These are phyloP conservation scores for Russula brevipes DNA, from an alignment of 768 basidiomycete species.

Conservation along the genomic window DNA sequence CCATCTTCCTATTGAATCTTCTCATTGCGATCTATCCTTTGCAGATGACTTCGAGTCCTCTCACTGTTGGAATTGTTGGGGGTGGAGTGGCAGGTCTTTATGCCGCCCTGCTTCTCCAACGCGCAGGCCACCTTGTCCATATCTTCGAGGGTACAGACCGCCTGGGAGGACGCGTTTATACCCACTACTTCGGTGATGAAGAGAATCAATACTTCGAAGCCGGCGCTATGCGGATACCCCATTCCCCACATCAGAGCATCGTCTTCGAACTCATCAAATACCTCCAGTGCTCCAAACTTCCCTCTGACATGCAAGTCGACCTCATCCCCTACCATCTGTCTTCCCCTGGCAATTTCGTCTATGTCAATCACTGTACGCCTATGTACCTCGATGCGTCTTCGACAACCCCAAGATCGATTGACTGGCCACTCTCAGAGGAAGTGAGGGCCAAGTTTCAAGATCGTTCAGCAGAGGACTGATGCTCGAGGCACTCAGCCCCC, in stretches of 20 bases:
- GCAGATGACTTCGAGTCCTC: neutral
- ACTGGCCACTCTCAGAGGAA: slow-evolving; percentile 16
- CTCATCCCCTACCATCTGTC: slow-evolving; percentile 23
- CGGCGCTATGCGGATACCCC: slow-evolving; percentile 27
- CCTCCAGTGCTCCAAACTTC: slow-evolving; percentile 3
- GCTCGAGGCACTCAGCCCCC: slow-evolving; percentile 16
- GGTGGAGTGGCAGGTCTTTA: slow-evolving; percentile 24
- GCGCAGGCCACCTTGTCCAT: slow-evolving; percentile 19
- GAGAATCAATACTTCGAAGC: slow-evolving; percentile 25
- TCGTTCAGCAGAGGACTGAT: slow-evolving; percentile 22
- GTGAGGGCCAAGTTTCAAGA: slow-evolving; percentile 8
- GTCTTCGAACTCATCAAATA: slow-evolving; percentile 21
- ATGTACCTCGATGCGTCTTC: slow-evolving; percentile 2
- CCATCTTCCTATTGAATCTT: neutral
- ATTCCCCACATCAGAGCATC: slow-evolving; percentile 19
- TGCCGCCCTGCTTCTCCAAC: slow-evolving; percentile 18
- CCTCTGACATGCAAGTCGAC: slow-evolving; percentile 15
- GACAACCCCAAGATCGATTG: slow-evolving; percentile 9
- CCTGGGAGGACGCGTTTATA: slow-evolving; percentile 23
- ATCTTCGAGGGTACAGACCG: slow-evolving; percentile 22
- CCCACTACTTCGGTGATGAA: slow-evolving; percentile 23
- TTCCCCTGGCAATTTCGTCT: slow-evolving; percentile 22
- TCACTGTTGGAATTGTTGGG: slow-evolving; percentile 20
- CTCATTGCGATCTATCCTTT: neutral
- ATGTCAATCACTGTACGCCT: slow-evolving; percentile 16